Evolutionary conservation across 2,329 filamentous ascomycete genomes (phyloP), one percentile per base, ranked within the genome.

Genomic region (Zymoseptoria brevis): DNA sequence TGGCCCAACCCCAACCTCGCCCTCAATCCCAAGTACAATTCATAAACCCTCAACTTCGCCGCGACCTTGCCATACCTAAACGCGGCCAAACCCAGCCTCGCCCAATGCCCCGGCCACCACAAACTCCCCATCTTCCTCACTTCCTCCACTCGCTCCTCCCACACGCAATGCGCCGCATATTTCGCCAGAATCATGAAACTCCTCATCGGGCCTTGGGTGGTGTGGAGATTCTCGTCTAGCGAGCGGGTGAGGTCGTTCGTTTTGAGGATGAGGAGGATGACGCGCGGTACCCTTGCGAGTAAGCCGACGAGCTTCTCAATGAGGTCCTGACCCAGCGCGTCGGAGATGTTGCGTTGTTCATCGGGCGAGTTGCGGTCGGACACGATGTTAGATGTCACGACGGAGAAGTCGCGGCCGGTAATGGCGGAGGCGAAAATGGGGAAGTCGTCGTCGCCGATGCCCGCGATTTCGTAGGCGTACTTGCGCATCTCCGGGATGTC

Each of bases 221-320:
- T 94, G 57, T 92, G 87, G 45, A 95, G 79, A 70, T 88, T 92
- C 78, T 99, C 94, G 72, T 99, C 94, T 19, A 99, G 82, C 68
- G 88, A 94, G 64, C 94, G 86, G 16, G 94, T 99, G 48, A 99
- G 79, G 75, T 99, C 94, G 73, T 99, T 99, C 2, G 94, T 99
- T 77, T 99, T 99, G 62, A 99, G 81, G 66, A 99, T 97, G 26
- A 99, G 80, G 11, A 99, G 81, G 57, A 99, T 96, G 64, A 99
- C 90, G 51, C 91, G 81, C 0, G 94, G 94, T 6, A 99, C 92
- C 68, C 90, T 85, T 53, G 90, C 90, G 4, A 99, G 83, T 65
- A 99, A 79, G 66, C 92, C 87, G 7, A 99, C 90, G 6, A 99
- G 80, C 68, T 96, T 88, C 62, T 89, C 88, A 45, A 99, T 80